A percentile compares a stretch with the other conserved stretches of the same genome.
phyloP scores from a whole-genome alignment of 495 filamentous ascomycete genomes.

The Xylaria intraflava region DNA sequence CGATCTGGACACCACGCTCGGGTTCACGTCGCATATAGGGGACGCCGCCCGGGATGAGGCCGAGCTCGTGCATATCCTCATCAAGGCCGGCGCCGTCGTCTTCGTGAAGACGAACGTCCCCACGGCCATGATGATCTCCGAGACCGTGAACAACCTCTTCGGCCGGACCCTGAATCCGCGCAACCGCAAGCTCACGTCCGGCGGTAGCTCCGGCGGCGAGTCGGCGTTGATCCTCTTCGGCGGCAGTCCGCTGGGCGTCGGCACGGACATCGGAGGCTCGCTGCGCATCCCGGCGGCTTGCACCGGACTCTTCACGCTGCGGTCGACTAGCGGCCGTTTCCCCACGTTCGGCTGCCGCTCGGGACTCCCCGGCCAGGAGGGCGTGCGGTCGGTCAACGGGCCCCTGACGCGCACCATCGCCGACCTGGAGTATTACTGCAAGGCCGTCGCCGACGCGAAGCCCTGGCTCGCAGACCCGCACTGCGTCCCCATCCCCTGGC shows the following conservation, averaged over 20 bases:
- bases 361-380: constrained; percentile 83
- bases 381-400: constrained; percentile 72
- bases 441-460: constrained; percentile 62
- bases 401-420: constrained; percentile 77
- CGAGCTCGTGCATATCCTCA: constrained; percentile 46
- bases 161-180: constrained; percentile 72
- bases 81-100: constrained; percentile 76
- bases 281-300: constrained; percentile 83
- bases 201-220: constrained; percentile 80
- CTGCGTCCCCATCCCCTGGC: constrained; percentile 75
- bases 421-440: constrained; percentile 70
- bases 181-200: constrained; percentile 69
- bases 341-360: constrained; percentile 70
- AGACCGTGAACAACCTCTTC: constrained; percentile 74
- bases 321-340: constrained; percentile 79
- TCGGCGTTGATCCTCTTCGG: constrained; percentile 62
- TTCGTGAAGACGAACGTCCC: constrained; percentile 88
- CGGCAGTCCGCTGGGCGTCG: constrained; percentile 75
- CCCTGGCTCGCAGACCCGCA: constrained; percentile 78
- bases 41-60: constrained; percentile 21
- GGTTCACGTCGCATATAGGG: constrained; percentile 26
- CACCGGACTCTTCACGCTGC: constrained; percentile 75
- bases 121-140: constrained; percentile 76
- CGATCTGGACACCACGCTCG: constrained; percentile 51
- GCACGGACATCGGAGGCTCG: constrained; percentile 80